These are phyloP conservation scores for Hapsidospora chrysogenum DNA, from an alignment of 495 filamentous ascomycete species.

Conservation along the genomic window DNA sequence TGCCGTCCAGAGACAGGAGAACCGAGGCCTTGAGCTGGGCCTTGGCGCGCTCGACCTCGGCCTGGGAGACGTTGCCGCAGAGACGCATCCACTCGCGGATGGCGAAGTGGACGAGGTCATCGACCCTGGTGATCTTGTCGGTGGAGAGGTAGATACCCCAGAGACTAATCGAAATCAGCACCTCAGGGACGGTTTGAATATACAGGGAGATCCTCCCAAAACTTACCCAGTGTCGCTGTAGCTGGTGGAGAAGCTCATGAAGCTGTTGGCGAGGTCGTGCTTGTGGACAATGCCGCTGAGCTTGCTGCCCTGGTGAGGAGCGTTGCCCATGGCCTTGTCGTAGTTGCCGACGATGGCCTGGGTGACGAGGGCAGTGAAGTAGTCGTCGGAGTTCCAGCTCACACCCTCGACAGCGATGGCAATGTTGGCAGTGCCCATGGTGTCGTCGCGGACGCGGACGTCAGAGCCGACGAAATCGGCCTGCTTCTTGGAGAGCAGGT, in stretches of 20 bases:
- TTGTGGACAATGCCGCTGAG: constrained; percentile 85
- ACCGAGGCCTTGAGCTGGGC: constrained; percentile 97
- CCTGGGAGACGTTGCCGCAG: constrained; percentile 64
- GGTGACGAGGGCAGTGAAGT: constrained; percentile 93
- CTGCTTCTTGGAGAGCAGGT: constrained; percentile 61
- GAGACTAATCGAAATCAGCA: constrained; percentile 39
- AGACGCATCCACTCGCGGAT: constrained; percentile 96
- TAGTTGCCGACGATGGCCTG: constrained; percentile 99
- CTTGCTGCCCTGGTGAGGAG: constrained; percentile 91
- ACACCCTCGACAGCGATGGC: constrained; percentile 98
- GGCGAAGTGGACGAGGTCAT: constrained; percentile 94
- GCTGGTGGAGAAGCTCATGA: constrained; percentile 99
- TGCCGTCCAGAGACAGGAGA: constrained; percentile 90
- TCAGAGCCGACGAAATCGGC: constrained; percentile 95
- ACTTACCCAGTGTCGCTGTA: constrained; percentile 96
- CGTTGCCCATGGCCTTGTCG: constrained; percentile 96
- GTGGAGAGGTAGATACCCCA: constrained; percentile 99
- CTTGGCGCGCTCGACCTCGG: constrained; percentile 96
- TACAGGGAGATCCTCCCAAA: too few relatives aligned
- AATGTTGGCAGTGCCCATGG: constrained; percentile 88
- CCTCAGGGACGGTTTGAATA: too few relatives aligned
- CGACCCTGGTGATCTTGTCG: constrained; percentile 69
- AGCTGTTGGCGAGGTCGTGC: constrained; percentile 91
- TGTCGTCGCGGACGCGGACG: constrained; percentile 87
- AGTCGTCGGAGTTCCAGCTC: constrained; percentile 97